Base-by-base conservation (phyloP, 805 yeast species). In the Tetrapisispora taiwanensis region DNA sequence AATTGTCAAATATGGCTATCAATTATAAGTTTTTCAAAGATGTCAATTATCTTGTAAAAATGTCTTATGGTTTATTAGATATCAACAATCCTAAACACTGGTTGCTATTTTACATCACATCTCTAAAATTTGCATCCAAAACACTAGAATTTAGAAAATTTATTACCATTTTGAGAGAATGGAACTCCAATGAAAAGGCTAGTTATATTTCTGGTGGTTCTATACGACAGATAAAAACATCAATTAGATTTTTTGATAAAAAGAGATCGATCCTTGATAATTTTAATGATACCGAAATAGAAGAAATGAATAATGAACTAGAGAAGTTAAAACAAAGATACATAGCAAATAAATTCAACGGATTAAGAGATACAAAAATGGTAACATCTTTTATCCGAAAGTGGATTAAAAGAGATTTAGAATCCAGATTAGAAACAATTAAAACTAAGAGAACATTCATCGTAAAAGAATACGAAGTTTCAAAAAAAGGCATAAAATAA, bases 141-240 rank as follows among this genome's bases (percentile, higher is more conserved):
- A 36, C 36, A 13, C 41, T 49, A 27, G 48, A 54, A 24, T 26
- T 46, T 7, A 47, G 38, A 8, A 37, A 40, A 3, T 57, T 57
- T 36, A 31, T 46, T 4, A n/a, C 33, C 14, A 20, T 42, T 4
- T 38, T 60, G 15, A 44, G 37, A 20, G 56, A 57, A n/a, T 60
- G 65, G 63, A 51, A 55, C 41, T 14, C n/a, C 8, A 57, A 58
- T 38, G 13, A 30, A 0, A 33, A 38, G 3, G 61, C 60, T 4
- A 40, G 39, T 20, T 44, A 46, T 31, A 39, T 58, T 7, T 41
- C 55, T 1, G 54, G 48, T n/a, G 54, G 49, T 14, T 34, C 46
- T 15, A 46, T 59, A 10, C 46, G 60, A n/a, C 51, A 50, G 30
- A 36, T 58, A n/a, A 59, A 53, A 36, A 50, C 51, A 2, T 52